Conservation (phyloP, 371 early-diverging fungal species). For the Circinella minor region DNA sequence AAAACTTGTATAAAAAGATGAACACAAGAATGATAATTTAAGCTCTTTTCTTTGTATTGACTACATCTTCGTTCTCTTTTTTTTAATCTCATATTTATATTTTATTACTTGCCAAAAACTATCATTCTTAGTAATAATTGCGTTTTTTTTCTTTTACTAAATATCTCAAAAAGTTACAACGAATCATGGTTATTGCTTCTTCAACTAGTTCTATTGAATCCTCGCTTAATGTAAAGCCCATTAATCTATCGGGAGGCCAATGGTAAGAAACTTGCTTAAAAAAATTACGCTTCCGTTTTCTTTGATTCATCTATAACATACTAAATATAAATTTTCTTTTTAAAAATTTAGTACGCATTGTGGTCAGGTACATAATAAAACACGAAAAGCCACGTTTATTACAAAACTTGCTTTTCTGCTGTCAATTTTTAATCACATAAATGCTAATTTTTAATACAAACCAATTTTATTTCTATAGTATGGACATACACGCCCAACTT, state of each 20-base stretch:
- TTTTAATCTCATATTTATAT: too few species aligned
- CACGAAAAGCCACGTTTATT: not conserved
- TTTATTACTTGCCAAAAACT: too few species aligned
- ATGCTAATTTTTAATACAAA: not conserved
- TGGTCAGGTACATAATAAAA: conserved; percentile 24
- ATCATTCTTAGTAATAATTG: too few species aligned
- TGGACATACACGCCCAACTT: conserved; percentile 9
- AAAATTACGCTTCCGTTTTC: too few species aligned
- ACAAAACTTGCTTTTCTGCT: too few species aligned
- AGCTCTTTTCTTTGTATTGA: too few species aligned
- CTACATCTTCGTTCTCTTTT: too few species aligned
- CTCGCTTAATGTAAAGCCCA: conserved; percentile 22
- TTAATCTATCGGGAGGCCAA: conserved; percentile 37
- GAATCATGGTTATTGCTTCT: not conserved
- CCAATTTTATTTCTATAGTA: conserved; percentile 11
- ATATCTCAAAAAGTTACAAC: too few species aligned
- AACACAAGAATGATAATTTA: too few species aligned
- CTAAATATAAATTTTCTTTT: not conserved
- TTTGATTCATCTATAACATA: not conserved
- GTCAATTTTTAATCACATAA: not conserved
- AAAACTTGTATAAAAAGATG: too few species aligned
- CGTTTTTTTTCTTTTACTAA: too few species aligned
- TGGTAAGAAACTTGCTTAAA: conserved; percentile 19
- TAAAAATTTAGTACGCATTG: conserved; percentile 24
- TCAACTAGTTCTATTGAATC: not conserved